Evolutionary conservation across 768 basidiomycete species (phyloP).

Genomic region (Amanita rubescens): DNA sequence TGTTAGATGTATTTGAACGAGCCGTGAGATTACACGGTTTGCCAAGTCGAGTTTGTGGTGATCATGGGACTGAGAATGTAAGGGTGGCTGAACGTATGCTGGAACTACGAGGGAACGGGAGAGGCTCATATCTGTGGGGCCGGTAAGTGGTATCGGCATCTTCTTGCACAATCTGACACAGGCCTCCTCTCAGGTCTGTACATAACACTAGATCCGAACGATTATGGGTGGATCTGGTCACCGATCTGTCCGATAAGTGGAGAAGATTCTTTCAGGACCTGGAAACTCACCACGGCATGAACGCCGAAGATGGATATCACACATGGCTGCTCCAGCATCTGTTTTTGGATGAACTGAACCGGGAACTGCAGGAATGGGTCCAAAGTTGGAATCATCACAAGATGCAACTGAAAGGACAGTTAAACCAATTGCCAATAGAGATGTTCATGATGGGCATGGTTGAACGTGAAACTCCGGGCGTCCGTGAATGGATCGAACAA

Average conservation of each 20-base stretch:
- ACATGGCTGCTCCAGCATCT: not conserved
- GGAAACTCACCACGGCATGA: not conserved
- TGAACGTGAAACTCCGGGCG: not conserved
- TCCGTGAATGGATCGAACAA: not conserved
- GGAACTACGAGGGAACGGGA: not conserved
- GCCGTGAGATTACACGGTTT: slow-evolving; percentile 18
- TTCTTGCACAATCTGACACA: too few species aligned
- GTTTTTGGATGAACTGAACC: not conserved
- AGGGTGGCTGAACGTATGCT: slow-evolving; percentile 26
- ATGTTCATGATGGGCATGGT: not conserved
- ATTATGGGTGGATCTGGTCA: not conserved
- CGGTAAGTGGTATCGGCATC: not conserved
- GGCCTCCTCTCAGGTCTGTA: not conserved
- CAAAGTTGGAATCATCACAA: not conserved
- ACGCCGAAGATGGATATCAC: not conserved
- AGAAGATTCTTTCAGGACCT: not conserved
- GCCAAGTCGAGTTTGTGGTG: slow-evolving; percentile 25
- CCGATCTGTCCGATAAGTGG: not conserved
- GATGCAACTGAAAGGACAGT: not conserved
- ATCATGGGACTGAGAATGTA: slow-evolving; percentile 33
- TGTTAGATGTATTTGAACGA: slow-evolving; percentile 23
- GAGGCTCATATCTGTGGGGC: not conserved
- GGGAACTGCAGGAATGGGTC: not conserved
- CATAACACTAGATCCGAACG: not conserved
- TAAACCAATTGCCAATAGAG: not conserved